Conservation (phyloP, 139 green algal species). For the Diplosphaera chodatii region DNA sequence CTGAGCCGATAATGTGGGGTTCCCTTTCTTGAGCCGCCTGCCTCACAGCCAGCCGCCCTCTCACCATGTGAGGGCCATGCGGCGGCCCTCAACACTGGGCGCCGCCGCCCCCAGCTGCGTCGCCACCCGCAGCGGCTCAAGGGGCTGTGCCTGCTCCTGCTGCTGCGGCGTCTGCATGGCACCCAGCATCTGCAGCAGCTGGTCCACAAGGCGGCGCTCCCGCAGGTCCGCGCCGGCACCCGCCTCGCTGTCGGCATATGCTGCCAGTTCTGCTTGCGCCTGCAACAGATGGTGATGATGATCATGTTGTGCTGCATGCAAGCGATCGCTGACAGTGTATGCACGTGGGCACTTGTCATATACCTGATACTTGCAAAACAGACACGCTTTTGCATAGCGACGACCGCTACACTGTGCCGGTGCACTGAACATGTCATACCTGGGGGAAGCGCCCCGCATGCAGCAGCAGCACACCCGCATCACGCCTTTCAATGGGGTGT, state of each 20-base stretch:
- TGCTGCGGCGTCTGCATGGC: too few relatives aligned
- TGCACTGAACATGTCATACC: too few relatives aligned
- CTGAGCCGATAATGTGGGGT: too few relatives aligned
- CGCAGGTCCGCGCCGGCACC: background rate
- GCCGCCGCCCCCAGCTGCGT: background rate
- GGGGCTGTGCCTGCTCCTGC: background rate
- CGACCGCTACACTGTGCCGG: too few relatives aligned
- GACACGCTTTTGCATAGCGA: too few relatives aligned
- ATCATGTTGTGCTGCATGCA: background rate
- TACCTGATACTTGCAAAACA: too few relatives aligned
- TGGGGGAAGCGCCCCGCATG: conserved; percentile 34
- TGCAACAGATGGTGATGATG: too few relatives aligned
- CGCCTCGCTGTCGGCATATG: conserved; percentile 16
- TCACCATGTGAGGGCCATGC: background rate
- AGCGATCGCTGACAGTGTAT: too few relatives aligned
- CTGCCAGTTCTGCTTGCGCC: conserved; percentile 43
- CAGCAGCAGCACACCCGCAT: conserved; percentile 51
- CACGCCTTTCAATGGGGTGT: conserved; percentile 31
- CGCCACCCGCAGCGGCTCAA: background rate
- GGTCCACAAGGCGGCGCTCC: background rate
- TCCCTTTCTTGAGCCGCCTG: too few relatives aligned
- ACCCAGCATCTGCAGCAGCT: background rate
- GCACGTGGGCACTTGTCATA: too few relatives aligned
- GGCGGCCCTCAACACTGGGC: background rate
- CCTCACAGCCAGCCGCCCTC: too few relatives aligned